Percentiles rank a stretch among this genome's conserved stretches.
These are phyloP conservation scores for Geotrichum phurueaensis DNA, from an alignment of 1,139 yeast genomes.

Conservation along the genomic window DNA sequence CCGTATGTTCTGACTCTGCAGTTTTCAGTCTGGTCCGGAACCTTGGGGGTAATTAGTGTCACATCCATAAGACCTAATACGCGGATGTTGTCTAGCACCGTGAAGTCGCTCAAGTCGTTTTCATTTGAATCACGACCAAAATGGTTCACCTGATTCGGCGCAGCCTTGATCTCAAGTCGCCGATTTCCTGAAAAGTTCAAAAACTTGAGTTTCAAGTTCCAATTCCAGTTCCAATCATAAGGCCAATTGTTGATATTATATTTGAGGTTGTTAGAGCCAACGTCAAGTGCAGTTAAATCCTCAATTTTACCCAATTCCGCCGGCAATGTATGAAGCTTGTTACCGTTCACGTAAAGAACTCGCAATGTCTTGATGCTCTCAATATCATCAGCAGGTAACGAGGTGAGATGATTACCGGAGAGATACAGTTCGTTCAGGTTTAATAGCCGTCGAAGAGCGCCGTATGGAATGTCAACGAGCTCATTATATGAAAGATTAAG, in stretches of 20 bases:
- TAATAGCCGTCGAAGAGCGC: slow-evolving; percentile 55
- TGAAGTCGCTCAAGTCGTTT: slow-evolving; percentile 65
- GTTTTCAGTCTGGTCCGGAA: slow-evolving; percentile 81
- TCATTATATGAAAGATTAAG: slow-evolving; percentile 82
- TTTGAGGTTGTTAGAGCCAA: slow-evolving; percentile 83
- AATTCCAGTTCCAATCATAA: slow-evolving; percentile 97
- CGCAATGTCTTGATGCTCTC: slow-evolving; percentile 54
- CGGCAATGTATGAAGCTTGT: slow-evolving; percentile 80
- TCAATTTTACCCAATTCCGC: slow-evolving; percentile 76
- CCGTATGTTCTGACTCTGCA: slow-evolving; percentile 89
- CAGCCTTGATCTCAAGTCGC: slow-evolving; percentile 74
- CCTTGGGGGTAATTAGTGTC: slow-evolving; percentile 71
- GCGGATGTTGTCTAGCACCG: slow-evolving; percentile 62
- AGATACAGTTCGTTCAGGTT: slow-evolving; percentile 61
- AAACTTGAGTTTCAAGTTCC: slow-evolving; percentile 67
- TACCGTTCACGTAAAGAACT: slow-evolving; percentile 68
- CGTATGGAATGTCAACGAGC: slow-evolving; percentile 70
- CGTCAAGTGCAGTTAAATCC: slow-evolving; percentile 69
- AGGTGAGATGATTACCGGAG: slow-evolving; percentile 76
- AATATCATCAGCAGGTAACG: slow-evolving; percentile 80
- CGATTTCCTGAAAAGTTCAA: slow-evolving; percentile 89
- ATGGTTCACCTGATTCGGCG: slow-evolving; percentile 39
- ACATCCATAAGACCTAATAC: slow-evolving; percentile 91
- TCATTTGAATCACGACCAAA: slow-evolving; percentile 20
- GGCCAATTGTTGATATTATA: slow-evolving; percentile 93